Percentiles rank a stretch among this genome's conserved stretches.
Evolutionary conservation across 2,329 filamentous ascomycete species (phyloP).

Genomic region (Claviceps purpurea): DNA sequence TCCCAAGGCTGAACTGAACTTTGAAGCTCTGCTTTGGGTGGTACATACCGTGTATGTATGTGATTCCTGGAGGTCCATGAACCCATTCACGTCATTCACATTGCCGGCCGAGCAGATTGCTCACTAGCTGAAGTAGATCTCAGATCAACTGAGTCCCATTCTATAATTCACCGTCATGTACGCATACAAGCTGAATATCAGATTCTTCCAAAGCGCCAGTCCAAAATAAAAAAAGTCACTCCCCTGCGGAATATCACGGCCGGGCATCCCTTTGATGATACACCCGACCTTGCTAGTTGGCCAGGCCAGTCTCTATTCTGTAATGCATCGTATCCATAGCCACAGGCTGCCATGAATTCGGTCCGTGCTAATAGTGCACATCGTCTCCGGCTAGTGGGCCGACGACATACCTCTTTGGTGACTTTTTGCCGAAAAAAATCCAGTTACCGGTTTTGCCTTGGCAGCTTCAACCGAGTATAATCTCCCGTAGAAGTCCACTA

Average conservation of each 20-base stretch:
- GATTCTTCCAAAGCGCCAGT: not conserved
- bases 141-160: not conserved
- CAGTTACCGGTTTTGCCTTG: constrained; percentile 29
- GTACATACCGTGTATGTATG: too few species aligned
- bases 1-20: too few species aligned
- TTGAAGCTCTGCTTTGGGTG: too few species aligned
- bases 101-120: too few species aligned
- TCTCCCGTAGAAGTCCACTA: constrained; percentile 73
- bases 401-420: constrained; percentile 16
- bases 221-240: not conserved
- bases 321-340: constrained; percentile 15
- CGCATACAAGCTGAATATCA: not conserved
- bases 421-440: constrained; percentile 30
- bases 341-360: constrained; percentile 33
- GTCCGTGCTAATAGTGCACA: constrained; percentile 22
- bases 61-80: not conserved
- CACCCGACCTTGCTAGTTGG: not conserved
- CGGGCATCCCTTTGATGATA: not conserved
- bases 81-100: not conserved
- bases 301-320: not conserved
- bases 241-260: not conserved
- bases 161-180: not conserved
- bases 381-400: constrained; percentile 8
- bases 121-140: not conserved
- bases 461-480: constrained; percentile 51